These are phyloP conservation scores for Tolypocladium pustulatum DNA, from an alignment of 2,329 filamentous ascomycete species.

Conservation along the genomic window DNA sequence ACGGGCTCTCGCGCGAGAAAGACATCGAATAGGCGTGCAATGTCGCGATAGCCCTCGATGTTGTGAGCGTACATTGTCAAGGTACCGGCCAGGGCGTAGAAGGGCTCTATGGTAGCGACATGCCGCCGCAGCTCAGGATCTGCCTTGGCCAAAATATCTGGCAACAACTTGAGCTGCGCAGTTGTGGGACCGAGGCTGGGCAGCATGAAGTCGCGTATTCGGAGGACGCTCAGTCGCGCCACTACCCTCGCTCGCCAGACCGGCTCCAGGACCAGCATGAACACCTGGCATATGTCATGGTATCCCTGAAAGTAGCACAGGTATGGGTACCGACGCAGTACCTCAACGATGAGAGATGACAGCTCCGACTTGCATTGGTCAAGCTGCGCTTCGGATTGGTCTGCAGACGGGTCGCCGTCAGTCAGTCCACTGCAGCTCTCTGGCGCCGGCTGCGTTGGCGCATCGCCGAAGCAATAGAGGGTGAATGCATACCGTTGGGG, in stretches of 20 bases:
- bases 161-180: constrained; percentile 77
- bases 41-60: constrained; percentile 79
- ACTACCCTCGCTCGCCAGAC: constrained; percentile 51
- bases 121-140: constrained; percentile 66
- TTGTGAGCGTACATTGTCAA: constrained; percentile 96
- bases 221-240: constrained; percentile 73
- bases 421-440: background rate
- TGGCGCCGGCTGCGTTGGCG: background rate
- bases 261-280: constrained; percentile 72
- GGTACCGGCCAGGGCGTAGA: constrained; percentile 87
- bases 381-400: constrained; percentile 59
- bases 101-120: constrained; percentile 70
- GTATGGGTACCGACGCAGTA: constrained; percentile 70
- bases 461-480: background rate
- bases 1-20: constrained; percentile 80
- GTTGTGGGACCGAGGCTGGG: constrained; percentile 73
- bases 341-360: constrained; percentile 66
- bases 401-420: constrained; percentile 25
- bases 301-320: constrained; percentile 97
- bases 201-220: constrained; percentile 97
- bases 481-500: constrained; percentile 51
- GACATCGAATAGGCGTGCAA: constrained; percentile 85
- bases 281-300: constrained; percentile 94
- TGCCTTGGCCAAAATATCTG: constrained; percentile 63
- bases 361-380: constrained; percentile 64